Evolutionary conservation across 371 early-diverging fungal species (phyloP).

Genomic region (Mucor circinelloides): DNA sequence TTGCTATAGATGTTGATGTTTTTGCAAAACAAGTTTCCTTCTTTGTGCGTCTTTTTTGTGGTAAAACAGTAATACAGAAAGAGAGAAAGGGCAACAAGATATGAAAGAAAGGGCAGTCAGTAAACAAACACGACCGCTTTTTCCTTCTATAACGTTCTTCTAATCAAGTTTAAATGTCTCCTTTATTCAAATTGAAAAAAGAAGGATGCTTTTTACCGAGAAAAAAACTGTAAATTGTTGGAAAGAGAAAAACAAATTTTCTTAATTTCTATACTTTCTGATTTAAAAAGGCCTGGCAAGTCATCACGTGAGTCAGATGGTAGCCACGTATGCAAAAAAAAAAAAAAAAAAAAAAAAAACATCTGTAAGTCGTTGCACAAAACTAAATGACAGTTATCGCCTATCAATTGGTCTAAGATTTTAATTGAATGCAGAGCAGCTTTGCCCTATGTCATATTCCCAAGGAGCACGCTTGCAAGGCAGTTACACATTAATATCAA

Average conservation of each 20-base stretch:
- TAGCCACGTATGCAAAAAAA: not conserved
- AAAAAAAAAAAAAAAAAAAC: no score
- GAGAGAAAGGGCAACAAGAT: not conserved
- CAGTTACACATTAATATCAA: no score
- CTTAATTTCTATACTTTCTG: not conserved
- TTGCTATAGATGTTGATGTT: no score
- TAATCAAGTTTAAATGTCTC: not conserved
- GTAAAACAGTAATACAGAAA: not conserved
- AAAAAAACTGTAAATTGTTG: not conserved
- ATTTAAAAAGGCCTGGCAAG: not conserved
- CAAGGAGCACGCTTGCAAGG: no score
- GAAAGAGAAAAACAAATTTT: not conserved
- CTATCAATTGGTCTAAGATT: no score
- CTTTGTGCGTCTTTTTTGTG: not conserved
- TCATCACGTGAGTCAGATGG: not conserved
- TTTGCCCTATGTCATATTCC: no score
- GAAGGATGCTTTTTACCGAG: not conserved
- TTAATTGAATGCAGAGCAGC: no score
- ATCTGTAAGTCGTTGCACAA: not conserved
- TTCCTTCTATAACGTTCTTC: not conserved
- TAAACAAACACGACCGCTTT: not conserved
- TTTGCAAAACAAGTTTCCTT: not conserved
- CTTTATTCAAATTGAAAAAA: not conserved
- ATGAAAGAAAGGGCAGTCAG: not conserved
- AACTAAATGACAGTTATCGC: not conserved